Evolutionary conservation across 2,329 filamentous ascomycete species (phyloP).

Genomic region (Fusarium algeriense): DNA sequence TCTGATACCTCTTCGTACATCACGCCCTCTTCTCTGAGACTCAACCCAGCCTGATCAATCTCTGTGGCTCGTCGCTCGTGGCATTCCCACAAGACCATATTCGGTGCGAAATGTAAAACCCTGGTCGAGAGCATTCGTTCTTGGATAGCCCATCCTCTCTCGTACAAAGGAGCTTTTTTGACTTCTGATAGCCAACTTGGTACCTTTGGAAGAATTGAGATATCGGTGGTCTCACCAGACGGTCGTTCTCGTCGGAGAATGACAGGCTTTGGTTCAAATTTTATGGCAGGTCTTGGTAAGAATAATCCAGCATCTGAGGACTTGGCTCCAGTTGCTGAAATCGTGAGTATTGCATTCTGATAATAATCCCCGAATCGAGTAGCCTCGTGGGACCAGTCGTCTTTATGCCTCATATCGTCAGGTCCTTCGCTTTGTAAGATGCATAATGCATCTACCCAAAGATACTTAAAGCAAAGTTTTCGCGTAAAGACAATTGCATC

Average conservation of each 20-base stretch:
- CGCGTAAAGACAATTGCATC: not conserved
- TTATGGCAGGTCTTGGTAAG: not conserved
- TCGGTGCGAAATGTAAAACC: not conserved
- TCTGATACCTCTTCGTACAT: not conserved
- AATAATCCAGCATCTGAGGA: not conserved
- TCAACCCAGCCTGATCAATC: not conserved
- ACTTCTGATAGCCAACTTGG: not conserved
- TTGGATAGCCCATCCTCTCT: not conserved
- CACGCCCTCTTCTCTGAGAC: not conserved
- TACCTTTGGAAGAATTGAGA: not conserved
- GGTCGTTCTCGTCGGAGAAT: not conserved
- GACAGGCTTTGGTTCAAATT: not conserved
- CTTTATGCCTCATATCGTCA: not conserved
- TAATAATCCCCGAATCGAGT: not conserved
- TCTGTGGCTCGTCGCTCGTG: not conserved
- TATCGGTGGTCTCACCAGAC: not conserved
- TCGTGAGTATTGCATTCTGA: not conserved
- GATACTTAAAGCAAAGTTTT: not conserved
- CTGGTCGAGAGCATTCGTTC: not conserved
- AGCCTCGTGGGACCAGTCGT: not conserved
- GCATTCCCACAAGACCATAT: slow-evolving; percentile 2
- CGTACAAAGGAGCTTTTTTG: not conserved
- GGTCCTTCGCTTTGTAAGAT: slow-evolving; percentile 1
- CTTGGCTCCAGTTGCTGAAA: not conserved
- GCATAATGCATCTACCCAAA: not conserved